A percentile compares a stretch with the other conserved stretches of the same genome.
These are phyloP conservation scores for Groenewaldozyma sp. DNA, from an alignment of 1,139 yeast genomes.

Conservation along the genomic window DNA sequence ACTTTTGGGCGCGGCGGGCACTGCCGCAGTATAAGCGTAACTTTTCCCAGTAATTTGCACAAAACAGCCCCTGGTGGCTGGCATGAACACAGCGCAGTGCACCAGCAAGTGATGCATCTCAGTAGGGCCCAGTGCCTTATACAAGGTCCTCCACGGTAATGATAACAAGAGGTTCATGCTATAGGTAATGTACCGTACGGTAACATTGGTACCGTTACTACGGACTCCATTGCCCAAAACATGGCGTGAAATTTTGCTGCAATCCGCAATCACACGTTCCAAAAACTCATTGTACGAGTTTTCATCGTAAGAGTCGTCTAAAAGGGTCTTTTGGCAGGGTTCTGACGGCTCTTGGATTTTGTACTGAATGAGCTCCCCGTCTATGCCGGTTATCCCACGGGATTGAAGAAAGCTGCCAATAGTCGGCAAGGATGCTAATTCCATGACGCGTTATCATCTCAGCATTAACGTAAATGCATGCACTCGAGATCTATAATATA, in stretches of 20 bases:
- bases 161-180: not conserved
- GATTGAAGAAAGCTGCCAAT: no score
- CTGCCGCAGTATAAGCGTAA: not conserved
- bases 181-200: not conserved
- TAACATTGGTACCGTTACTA: not conserved
- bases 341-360: no score
- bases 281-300: not conserved
- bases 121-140: conserved; percentile 3
- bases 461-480: no score
- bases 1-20: not conserved
- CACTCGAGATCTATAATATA: no score
- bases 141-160: conserved; percentile 1
- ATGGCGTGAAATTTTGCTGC: not conserved
- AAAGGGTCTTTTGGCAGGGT: no score
- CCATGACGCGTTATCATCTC: no score
- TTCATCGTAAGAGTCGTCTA: no score
- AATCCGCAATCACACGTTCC: not conserved
- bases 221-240: not conserved
- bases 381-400: no score
- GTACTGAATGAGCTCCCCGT: no score
- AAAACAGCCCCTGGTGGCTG: conserved; percentile 4
- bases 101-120: conserved; percentile 4
- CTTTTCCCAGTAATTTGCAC: conserved; percentile 4
- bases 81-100: conserved; percentile 1
- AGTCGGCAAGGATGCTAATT: no score